Evolutionary conservation across 192 early-diverging fungal genomes (phyloP), one percentile per base, ranked within the genome.

Genomic region (Gamsiella multidivaricata): DNA sequence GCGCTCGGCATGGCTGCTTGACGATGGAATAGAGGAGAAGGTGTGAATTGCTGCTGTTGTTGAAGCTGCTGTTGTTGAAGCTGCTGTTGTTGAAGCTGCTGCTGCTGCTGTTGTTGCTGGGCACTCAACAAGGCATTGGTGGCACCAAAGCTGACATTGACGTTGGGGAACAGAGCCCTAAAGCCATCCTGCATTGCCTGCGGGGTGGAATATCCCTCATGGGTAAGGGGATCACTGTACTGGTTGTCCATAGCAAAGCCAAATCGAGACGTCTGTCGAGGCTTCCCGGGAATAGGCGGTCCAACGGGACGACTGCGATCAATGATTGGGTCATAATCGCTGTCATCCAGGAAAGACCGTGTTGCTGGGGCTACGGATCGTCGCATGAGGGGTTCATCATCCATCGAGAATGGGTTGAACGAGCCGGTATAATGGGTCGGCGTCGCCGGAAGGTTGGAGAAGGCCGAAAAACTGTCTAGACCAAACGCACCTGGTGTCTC

Each of bases 141-240:
- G 8, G 51, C 54, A 32, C 79, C 79, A 73, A 87, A 88, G 50
- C 84, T 85, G 39, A 85, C 81, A 69, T 85, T 88, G 32, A 82
- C 85, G 78, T 88, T 87, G 26, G 87, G 85, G 60, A 88, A 84
- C 14, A 88, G 42, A 11, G 85, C 82, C 41, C 85, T 67, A 31
- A 88, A 80, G 23, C 82, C 86, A 39, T 87, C 82, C n/a, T 84
- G 81, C 71, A 85, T 83, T 9, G 79, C 70, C 23, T 80, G 62
- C 0, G 76, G 63, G 45, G 55, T 65, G 3, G 60, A 36, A 45
- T 64, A 69, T 3, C 45, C 47, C 15, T 78, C 74, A 18, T 43
- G 25, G 34, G 54, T 60, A 49, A 62, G 70, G 22, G 68, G 37
- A 7, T 79, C 61, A 47, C 50, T 31, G 37, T 79, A 65, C 32